phyloP scores from a whole-genome alignment of 257 asterid genomes.

The Cruciata laevipes region DNA sequence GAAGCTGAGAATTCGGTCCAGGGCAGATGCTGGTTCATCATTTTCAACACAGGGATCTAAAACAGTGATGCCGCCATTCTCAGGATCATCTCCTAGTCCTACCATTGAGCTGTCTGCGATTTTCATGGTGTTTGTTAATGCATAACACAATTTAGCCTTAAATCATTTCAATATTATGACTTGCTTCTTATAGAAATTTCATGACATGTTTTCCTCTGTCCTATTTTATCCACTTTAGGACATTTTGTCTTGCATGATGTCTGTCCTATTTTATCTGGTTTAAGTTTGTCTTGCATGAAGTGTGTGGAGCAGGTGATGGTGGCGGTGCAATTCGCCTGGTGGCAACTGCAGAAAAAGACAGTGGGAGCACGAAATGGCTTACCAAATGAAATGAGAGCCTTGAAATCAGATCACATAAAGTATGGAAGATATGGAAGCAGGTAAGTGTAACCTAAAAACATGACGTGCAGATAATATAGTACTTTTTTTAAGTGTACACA shows the following conservation, averaged over 20 bases:
- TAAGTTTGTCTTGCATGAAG: neutral
- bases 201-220: neutral
- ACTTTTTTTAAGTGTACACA: neutral
- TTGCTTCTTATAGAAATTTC: neutral
- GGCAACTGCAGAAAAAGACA: neutral
- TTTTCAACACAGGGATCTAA: neutral
- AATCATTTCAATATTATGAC: too few relatives aligned
- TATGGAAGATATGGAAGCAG: neutral
- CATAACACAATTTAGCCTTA: neutral
- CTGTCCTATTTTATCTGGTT: neutral
- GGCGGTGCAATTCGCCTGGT: neutral
- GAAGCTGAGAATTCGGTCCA: conserved; percentile 17
- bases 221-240: neutral
- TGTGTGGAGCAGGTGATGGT: neutral
- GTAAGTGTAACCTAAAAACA: neutral
- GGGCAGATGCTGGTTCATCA: neutral
- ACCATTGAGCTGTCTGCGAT: neutral
- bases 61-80: neutral
- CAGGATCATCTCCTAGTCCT: conserved; percentile 11
- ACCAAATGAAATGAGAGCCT: neutral
- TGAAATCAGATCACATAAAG: neutral
- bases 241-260: neutral
- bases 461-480: neutral
- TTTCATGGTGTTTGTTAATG: conserved; percentile 1
- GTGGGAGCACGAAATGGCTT: neutral